Evolutionary conservation across 257 asterid genomes (phyloP).

Genomic region (Solanum tarapatanum): DNA sequence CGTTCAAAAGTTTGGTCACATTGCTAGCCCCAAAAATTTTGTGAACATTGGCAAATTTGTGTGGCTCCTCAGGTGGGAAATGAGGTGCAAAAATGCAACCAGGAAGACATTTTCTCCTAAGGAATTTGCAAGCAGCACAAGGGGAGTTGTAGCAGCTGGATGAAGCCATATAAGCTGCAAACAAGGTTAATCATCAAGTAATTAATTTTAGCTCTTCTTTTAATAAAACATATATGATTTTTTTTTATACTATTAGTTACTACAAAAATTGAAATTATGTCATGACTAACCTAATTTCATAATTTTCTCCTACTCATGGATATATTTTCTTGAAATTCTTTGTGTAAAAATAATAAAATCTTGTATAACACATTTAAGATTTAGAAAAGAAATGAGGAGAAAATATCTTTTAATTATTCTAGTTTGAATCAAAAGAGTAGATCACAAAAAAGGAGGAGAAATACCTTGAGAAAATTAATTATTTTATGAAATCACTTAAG

Average conservation of each 20-base stretch:
- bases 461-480: not conserved
- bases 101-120: slow-evolving; percentile 31
- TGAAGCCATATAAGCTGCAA: slow-evolving; percentile 28
- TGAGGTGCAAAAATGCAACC: slow-evolving; percentile 33
- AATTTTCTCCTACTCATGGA: not conserved
- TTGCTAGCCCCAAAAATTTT: slow-evolving; percentile 40
- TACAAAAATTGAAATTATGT: not conserved
- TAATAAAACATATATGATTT: not conserved
- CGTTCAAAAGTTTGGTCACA: slow-evolving; percentile 33
- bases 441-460: not conserved
- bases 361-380: not conserved
- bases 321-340: not conserved
- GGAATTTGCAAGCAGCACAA: slow-evolving; percentile 48
- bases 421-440: not conserved
- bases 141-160: slow-evolving; percentile 33
- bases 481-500: not conserved
- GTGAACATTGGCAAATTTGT: slow-evolving; percentile 37
- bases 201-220: not conserved
- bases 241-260: not conserved
- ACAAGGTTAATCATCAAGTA: not conserved
- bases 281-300: not conserved
- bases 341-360: not conserved
- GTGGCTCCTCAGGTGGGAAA: slow-evolving; percentile 43
- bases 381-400: not conserved
- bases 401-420: not conserved